Conservation (phyloP, 1,284 basidiomycete genomes). For the Cutaneotrichosporon cyanovorans region DNA sequence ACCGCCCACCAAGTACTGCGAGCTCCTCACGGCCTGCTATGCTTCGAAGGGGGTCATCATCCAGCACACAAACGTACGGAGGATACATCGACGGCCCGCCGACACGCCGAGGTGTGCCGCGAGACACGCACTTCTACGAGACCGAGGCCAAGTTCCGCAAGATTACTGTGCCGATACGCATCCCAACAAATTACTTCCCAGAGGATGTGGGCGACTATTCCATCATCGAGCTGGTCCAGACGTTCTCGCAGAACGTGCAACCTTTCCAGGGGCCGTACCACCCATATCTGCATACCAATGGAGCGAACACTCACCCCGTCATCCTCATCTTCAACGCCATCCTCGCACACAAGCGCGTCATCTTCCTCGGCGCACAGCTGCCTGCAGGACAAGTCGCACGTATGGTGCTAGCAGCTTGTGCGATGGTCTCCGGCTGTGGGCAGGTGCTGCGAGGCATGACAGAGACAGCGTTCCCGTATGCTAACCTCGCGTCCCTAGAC, state of each 20-base stretch:
- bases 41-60: slow-evolving; percentile 13
- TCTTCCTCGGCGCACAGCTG: slow-evolving; percentile 82
- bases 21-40: slow-evolving; percentile 4
- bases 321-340: slow-evolving; percentile 93
- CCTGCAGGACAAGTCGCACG: slow-evolving; percentile 80
- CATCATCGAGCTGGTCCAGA: slow-evolving; percentile 78
- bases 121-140: slow-evolving; percentile 90
- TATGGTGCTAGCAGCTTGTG: slow-evolving; percentile 87
- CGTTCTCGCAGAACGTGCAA: slow-evolving; percentile 64
- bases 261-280: slow-evolving; percentile 67
- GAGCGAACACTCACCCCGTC: slow-evolving; percentile 81
- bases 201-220: slow-evolving; percentile 99
- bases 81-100: slow-evolving; percentile 5
- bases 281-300: slow-evolving; percentile 87
- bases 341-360: slow-evolving; percentile 83
- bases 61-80: slow-evolving; percentile 4
- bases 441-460: slow-evolving; percentile 74
- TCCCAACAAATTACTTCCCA: slow-evolving; percentile 74
- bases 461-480: slow-evolving; percentile 86
- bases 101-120: slow-evolving; percentile 46
- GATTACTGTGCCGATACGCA: slow-evolving; percentile 73
- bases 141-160: slow-evolving; percentile 69
- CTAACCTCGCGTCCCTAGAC: slow-evolving; percentile 77
- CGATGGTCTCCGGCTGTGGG: slow-evolving; percentile 82
- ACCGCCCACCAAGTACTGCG: slow-evolving; percentile 6